A percentile compares a stretch with the other conserved stretches of the same genome.
phyloP scores from a whole-genome alignment of 805 yeast species.

The Candida nanaspora region DNA sequence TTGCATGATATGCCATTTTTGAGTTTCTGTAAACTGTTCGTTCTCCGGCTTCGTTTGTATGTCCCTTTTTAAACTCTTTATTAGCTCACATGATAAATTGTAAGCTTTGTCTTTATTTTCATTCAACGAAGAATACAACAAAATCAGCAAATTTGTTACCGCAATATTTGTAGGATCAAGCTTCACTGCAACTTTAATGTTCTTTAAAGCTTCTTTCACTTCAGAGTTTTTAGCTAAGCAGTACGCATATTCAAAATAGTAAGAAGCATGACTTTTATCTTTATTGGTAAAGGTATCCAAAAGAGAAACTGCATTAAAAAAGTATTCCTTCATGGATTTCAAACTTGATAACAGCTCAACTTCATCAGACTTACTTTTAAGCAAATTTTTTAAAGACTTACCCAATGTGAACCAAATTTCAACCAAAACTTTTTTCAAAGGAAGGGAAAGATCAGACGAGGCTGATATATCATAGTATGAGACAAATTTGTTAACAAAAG shows the following conservation, averaged over 20 bases:
- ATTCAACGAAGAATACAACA: conserved; percentile 57
- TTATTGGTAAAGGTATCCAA: conserved; percentile 6
- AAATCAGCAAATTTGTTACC: conserved; percentile 61
- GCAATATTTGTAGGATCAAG: conserved; percentile 48
- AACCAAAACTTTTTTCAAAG: not conserved
- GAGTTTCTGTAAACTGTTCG: conserved; percentile 14
- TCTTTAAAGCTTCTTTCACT: conserved; percentile 34
- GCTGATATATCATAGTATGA: conserved; percentile 3
- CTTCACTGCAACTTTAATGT: conserved; percentile 40
- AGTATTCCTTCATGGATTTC: not conserved
- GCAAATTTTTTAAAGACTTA: not conserved
- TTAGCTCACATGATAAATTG: conserved; percentile 47
- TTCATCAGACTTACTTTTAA: not conserved
- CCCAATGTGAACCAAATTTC: not conserved
- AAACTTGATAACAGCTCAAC: not conserved
- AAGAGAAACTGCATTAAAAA: conserved; percentile 7
- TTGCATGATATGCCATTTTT: conserved; percentile 49
- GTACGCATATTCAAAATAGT: conserved; percentile 40
- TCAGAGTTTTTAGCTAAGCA: conserved; percentile 37
- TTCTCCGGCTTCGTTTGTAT: conserved; percentile 34
- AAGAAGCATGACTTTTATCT: too few relatives aligned
- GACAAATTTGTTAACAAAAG: not conserved
- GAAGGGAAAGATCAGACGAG: not conserved
- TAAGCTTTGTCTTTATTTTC: conserved; percentile 26
- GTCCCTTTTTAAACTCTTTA: conserved; percentile 29